A percentile compares a stretch with the other conserved stretches of the same genome.
Evolutionary conservation across 2,329 filamentous ascomycete species (phyloP).

Genomic region (Alternaria sp.): DNA sequence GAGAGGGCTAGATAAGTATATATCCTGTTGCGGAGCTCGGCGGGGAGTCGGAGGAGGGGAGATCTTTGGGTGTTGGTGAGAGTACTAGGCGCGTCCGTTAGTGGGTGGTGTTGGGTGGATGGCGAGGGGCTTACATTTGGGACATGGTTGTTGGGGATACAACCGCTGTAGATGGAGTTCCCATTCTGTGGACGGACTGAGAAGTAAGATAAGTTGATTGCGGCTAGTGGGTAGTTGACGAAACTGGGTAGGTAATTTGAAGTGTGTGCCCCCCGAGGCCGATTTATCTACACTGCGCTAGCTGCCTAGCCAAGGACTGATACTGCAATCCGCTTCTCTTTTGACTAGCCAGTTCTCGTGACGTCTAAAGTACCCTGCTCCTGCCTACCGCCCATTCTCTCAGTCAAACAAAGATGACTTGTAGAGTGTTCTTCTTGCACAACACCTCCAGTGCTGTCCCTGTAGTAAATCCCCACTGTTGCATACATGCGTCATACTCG

Average conservation of each 20-base stretch:
- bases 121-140: not conserved
- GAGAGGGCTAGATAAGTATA: too few relatives aligned
- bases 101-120: not conserved
- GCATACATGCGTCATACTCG: not conserved
- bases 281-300: not conserved
- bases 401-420: not conserved
- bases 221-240: not conserved
- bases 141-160: not conserved
- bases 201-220: not conserved
- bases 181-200: not conserved
- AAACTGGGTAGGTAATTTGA: not conserved
- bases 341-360: not conserved
- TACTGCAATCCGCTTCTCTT: not conserved
- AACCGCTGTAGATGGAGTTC: not conserved
- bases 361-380: not conserved
- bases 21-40: not conserved
- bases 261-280: not conserved
- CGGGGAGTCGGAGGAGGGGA: not conserved
- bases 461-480: not conserved
- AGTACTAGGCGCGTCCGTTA: not conserved
- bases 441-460: not conserved
- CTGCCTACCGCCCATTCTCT: not conserved
- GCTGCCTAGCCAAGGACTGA: not conserved
- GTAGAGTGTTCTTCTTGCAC: not conserved
- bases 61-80: not conserved